These are phyloP conservation scores for Mycena belliarum DNA, from an alignment of 768 basidiomycete genomes.

Conservation along the genomic window DNA sequence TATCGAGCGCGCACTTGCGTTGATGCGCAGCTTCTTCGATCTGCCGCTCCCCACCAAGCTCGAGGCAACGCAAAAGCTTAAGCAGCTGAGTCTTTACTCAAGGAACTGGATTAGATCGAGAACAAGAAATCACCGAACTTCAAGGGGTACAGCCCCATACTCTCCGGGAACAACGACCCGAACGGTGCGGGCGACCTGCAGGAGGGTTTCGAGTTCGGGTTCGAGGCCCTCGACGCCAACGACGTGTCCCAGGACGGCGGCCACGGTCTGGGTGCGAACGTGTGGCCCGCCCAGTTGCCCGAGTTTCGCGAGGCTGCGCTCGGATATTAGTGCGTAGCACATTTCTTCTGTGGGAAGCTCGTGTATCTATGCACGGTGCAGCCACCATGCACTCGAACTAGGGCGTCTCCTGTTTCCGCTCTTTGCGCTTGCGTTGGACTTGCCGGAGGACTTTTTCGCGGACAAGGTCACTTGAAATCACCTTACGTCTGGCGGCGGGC, in stretches of 20 bases:
- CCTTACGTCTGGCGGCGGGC: neutral
- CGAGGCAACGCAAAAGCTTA: too few species aligned
- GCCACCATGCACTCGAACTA: conserved; percentile 36
- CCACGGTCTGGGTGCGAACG: conserved; percentile 52
- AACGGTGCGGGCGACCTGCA: conserved; percentile 83
- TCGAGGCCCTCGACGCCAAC: conserved; percentile 51
- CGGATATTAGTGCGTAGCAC: conserved; percentile 60
- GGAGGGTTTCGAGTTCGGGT: conserved; percentile 88
- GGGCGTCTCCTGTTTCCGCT: conserved; percentile 59
- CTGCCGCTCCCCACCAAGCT: conserved; percentile 65
- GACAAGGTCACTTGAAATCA: too few species aligned
- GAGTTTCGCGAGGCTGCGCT: conserved; percentile 62
- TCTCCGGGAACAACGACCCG: conserved; percentile 75
- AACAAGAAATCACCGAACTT: conserved; percentile 69
- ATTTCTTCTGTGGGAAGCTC: too few species aligned
- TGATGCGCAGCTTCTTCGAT: conserved; percentile 65
- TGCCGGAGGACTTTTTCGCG: conserved; percentile 62
- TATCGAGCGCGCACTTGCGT: conserved; percentile 46
- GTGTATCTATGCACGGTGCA: conserved; percentile 22
- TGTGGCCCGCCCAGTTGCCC: conserved; percentile 71
- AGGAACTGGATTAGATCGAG: too few species aligned
- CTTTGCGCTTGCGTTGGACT: conserved; percentile 66
- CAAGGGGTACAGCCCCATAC: conserved; percentile 72
- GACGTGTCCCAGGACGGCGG: conserved; percentile 21
- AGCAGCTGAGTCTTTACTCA: too few species aligned